Evolutionary conservation across 768 basidiomycete species (phyloP).

Genomic region (Podaxis sp.): DNA sequence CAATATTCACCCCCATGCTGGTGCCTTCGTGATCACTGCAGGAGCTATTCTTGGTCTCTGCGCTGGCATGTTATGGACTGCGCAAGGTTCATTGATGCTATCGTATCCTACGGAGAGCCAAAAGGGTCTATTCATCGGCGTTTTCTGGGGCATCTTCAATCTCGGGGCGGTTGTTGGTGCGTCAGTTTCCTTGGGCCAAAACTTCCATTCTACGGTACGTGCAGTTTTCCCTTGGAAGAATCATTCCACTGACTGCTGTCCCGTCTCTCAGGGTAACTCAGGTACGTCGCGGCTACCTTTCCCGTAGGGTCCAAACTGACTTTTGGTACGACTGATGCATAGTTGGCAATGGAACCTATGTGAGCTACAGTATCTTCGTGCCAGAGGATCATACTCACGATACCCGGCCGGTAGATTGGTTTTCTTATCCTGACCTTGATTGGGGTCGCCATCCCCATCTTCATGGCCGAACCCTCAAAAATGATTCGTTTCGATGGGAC

Average conservation of each 20-base stretch:
- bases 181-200: slow-evolving; percentile 66
- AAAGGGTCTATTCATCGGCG: slow-evolving; percentile 70
- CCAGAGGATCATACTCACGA: not conserved
- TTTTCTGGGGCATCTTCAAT: slow-evolving; percentile 85
- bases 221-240: not conserved
- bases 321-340: not conserved
- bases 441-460: slow-evolving; percentile 58
- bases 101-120: slow-evolving; percentile 75
- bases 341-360: slow-evolving; percentile 75
- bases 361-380: slow-evolving; percentile 26
- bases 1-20: slow-evolving; percentile 61
- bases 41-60: slow-evolving; percentile 75
- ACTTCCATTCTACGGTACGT: slow-evolving; percentile 57
- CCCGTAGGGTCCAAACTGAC: not conserved
- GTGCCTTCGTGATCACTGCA: slow-evolving; percentile 60
- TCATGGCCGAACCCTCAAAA: slow-evolving; percentile 67
- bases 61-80: slow-evolving; percentile 70
- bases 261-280: slow-evolving; percentile 26
- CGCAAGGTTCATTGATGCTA: slow-evolving; percentile 81
- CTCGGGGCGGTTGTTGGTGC: slow-evolving; percentile 76
- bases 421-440: slow-evolving; percentile 72
- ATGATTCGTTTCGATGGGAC: slow-evolving; percentile 75
- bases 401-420: slow-evolving; percentile 43
- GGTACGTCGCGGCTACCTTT: slow-evolving; percentile 23
- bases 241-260: not conserved